A percentile compares a stretch with the other conserved stretches of the same genome.
Evolutionary conservation across 768 basidiomycete genomes (phyloP).

Genomic region (Lactarius akahatsu): DNA sequence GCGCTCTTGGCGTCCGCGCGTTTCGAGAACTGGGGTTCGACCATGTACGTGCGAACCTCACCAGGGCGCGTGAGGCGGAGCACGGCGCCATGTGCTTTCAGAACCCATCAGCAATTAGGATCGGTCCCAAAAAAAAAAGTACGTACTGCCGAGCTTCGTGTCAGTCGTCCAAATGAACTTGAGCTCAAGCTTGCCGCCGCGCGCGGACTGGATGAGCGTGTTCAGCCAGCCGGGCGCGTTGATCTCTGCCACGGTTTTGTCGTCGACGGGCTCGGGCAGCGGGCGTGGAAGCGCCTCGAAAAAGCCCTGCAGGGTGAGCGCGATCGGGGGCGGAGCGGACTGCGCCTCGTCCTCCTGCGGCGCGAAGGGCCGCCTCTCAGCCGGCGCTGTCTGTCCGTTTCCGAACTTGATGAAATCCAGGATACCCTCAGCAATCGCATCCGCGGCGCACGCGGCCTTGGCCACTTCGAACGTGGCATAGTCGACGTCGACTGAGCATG

Average conservation of each 20-base stretch:
- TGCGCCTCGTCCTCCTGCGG: constrained; percentile 22
- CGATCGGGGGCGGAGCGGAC: constrained; percentile 19
- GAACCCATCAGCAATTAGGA: neutral
- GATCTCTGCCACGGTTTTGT: constrained; percentile 48
- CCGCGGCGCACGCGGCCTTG: constrained; percentile 51
- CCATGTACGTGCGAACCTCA: constrained; percentile 56
- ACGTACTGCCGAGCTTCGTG: constrained; percentile 45
- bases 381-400: constrained; percentile 48
- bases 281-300: constrained; percentile 67
- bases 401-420: constrained; percentile 58
- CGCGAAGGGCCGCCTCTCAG: constrained; percentile 26
- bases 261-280: constrained; percentile 53
- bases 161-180: constrained; percentile 49
- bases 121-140: constrained; percentile 16
- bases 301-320: constrained; percentile 50
- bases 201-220: constrained; percentile 47
- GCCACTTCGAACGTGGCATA: constrained; percentile 47
- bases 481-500: constrained; percentile 51
- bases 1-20: constrained; percentile 69
- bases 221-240: constrained; percentile 58
- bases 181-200: constrained; percentile 46
- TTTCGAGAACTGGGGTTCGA: constrained; percentile 61
- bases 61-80: constrained; percentile 55
- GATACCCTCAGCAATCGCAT: constrained; percentile 53
- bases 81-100: constrained; percentile 59